Percentiles rank a stretch among this genome's conserved stretches.
Conservation (phyloP, 306 rosid genomes). For the Fagus sylvatica region DNA sequence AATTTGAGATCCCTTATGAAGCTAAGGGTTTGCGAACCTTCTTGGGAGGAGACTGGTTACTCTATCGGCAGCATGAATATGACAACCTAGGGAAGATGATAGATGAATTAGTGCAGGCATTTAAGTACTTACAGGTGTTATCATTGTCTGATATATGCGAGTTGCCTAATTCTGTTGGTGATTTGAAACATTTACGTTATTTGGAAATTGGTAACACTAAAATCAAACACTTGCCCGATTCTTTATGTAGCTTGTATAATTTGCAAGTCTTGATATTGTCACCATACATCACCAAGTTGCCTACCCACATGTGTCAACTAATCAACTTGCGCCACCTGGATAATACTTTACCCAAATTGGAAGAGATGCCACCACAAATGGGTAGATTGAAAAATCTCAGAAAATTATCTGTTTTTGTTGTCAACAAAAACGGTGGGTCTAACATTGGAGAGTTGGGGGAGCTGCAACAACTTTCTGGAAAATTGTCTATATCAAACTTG, state of each 20-base stretch:
- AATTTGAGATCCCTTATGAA: background rate
- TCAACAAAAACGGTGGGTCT: background rate
- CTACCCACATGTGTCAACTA: background rate
- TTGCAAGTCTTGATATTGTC: conserved; percentile 26
- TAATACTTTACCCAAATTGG: background rate
- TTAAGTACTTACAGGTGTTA: conserved; percentile 1
- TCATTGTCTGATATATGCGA: background rate
- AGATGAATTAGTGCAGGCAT: background rate
- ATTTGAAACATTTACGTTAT: conserved; percentile 26
- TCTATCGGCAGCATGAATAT: no score
- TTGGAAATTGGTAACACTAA: background rate
- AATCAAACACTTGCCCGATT: background rate
- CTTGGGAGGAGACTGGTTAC: background rate
- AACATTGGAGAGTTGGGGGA: background rate
- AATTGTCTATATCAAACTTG: background rate
- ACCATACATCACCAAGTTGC: background rate
- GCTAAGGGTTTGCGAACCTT: conserved; percentile 9
- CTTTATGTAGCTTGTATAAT: conserved; percentile 19
- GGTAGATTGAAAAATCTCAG: background rate
- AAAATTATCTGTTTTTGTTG: background rate
- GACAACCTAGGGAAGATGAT: no score
- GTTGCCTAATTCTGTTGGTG: conserved; percentile 10
- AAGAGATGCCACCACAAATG: background rate
- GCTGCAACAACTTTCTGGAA: background rate
- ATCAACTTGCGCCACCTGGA: background rate